Evolutionary conservation across 345 rosid genomes (phyloP).

Genomic region (Dimocarpus longan): DNA sequence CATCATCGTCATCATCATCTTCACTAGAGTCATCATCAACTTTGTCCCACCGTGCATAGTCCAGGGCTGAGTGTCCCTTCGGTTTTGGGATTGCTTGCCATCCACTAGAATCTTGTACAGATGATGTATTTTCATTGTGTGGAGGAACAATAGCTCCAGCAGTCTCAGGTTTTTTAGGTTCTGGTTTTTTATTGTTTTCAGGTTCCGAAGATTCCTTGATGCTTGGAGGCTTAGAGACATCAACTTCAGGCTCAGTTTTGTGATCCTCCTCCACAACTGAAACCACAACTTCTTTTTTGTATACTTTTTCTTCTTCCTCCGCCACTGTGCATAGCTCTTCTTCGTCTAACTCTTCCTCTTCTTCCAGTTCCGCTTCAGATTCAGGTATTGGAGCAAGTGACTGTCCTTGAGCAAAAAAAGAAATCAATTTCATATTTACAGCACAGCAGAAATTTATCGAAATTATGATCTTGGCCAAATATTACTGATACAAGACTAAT

Average conservation of each 20-base stretch:
- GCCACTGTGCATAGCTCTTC: slow-evolving; percentile 14
- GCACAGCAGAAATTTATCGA: slow-evolving; percentile 17
- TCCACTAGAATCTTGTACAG: slow-evolving; percentile 49
- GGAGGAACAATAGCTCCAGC: slow-evolving; percentile 27
- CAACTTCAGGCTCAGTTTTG: slow-evolving; percentile 35
- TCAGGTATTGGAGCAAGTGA: slow-evolving; percentile 95
- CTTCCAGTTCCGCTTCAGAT: slow-evolving; percentile 81
- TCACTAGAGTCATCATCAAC: slow-evolving; percentile 86
- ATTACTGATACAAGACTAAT: neutral
- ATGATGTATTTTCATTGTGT: slow-evolving; percentile 38
- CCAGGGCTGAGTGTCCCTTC: slow-evolving; percentile 89
- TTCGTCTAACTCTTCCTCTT: slow-evolving; percentile 53
- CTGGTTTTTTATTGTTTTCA: slow-evolving; percentile 22
- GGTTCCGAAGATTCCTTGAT: slow-evolving; percentile 30
- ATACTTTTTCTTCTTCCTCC: slow-evolving; percentile 19
- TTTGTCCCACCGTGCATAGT: slow-evolving; percentile 84
- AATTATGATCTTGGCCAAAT: neutral
- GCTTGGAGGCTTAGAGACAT: slow-evolving; percentile 31
- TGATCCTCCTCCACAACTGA: slow-evolving; percentile 26
- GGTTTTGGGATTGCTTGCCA: slow-evolving; percentile 98
- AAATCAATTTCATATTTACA: slow-evolving; percentile 22
- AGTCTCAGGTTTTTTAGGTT: slow-evolving; percentile 26
- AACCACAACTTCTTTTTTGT: slow-evolving; percentile 25
- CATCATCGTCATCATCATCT: slow-evolving; percentile 64
- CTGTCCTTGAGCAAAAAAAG: slow-evolving; percentile 76